Percentiles rank a stretch among this genome's conserved stretches.
phyloP scores from a whole-genome alignment of 352 stramenopile species.

The Phytopythium boreale region DNA sequence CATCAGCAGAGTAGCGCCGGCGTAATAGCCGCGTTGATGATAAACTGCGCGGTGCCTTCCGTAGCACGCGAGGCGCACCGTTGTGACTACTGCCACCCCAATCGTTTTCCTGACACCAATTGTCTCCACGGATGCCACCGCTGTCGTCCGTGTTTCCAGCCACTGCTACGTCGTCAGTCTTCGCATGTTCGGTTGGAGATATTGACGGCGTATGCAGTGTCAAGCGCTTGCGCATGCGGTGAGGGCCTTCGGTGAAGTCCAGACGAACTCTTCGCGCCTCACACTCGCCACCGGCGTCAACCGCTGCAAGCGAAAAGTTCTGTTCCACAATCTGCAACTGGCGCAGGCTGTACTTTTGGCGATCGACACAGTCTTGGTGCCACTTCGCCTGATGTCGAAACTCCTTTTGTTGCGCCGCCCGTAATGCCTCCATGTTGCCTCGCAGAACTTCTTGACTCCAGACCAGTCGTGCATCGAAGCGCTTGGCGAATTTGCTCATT shows the following conservation, averaged over 20 bases:
- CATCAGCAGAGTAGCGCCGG: constrained; percentile 25
- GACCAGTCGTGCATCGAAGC: constrained; percentile 32
- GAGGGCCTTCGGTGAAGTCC: constrained; percentile 67
- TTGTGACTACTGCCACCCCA: neutral
- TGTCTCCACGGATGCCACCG: too few relatives aligned
- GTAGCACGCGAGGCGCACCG: neutral
- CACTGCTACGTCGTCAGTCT: neutral
- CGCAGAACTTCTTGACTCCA: constrained; percentile 42
- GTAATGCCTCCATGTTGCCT: constrained; percentile 32
- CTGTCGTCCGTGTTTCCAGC: neutral
- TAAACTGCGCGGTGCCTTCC: neutral
- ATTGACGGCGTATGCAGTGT: constrained; percentile 5
- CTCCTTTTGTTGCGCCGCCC: constrained; percentile 40
- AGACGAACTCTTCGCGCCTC: constrained; percentile 11
- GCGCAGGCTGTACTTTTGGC: constrained; percentile 57
- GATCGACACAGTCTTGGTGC: constrained; percentile 59
- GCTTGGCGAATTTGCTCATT: constrained; percentile 39
- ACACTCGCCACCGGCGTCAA: neutral
- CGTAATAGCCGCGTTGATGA: neutral
- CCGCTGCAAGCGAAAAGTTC: constrained; percentile 11
- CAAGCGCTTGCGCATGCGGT: constrained; percentile 63
- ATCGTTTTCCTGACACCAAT: neutral
- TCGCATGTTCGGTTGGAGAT: constrained; percentile 1
- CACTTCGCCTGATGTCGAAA: constrained; percentile 61
- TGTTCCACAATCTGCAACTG: constrained; percentile 45